Conservation (phyloP, 192 early-diverging fungal species). For the Coemansia sp. region DNA sequence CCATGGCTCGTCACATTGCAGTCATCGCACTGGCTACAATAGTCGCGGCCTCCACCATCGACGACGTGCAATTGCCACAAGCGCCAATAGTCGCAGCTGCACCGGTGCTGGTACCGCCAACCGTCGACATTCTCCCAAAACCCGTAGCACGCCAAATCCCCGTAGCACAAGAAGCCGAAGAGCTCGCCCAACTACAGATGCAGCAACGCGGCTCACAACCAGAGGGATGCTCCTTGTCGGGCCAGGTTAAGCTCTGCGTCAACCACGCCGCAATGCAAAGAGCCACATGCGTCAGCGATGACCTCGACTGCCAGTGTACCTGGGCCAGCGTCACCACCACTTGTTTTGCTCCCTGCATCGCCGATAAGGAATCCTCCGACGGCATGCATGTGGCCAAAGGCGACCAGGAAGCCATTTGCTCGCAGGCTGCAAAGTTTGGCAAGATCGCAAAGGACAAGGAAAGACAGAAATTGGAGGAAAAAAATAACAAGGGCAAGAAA, state of each 20-base stretch:
- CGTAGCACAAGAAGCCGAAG: not conserved
- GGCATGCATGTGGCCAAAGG: constrained; percentile 44
- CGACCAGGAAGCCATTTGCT: constrained; percentile 35
- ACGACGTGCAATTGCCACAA: not conserved
- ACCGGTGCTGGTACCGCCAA: constrained; percentile 7
- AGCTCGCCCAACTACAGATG: not conserved
- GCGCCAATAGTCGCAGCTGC: constrained; percentile 12
- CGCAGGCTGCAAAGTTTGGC: constrained; percentile 52
- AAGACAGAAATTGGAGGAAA: constrained; percentile 31
- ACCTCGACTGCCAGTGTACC: constrained; percentile 51
- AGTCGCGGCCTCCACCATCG: not conserved
- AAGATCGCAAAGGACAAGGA: constrained; percentile 51
- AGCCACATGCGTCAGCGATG: constrained; percentile 39
- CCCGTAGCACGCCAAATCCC: not conserved
- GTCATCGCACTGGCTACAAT: not conserved
- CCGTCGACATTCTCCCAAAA: not conserved
- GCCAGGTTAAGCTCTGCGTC: constrained; percentile 47
- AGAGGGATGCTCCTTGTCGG: constrained; percentile 31
- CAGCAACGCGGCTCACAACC: not conserved
- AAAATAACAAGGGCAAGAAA: constrained; percentile 27
- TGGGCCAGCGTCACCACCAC: constrained; percentile 42
- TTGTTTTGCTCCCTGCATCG: constrained; percentile 45
- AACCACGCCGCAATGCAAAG: constrained; percentile 51
- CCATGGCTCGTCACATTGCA: not conserved
- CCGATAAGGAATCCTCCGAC: constrained; percentile 37